A percentile compares a stretch with the other conserved stretches of the same genome.
These are phyloP conservation scores for Sugiyamaella novakii DNA, from an alignment of 1,139 yeast genomes.

Conservation along the genomic window DNA sequence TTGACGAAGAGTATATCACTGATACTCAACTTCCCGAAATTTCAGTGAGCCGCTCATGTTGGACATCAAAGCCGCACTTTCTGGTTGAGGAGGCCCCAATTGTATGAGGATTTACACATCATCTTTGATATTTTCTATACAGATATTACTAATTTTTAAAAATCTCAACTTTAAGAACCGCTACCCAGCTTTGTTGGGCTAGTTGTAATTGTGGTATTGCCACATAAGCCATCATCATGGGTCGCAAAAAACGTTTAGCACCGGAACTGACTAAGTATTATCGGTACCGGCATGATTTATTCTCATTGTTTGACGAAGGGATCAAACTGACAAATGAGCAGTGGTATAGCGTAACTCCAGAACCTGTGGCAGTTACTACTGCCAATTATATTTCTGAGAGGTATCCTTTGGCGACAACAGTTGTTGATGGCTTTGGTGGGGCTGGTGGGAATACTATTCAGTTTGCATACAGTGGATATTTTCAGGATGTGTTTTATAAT, in stretches of 20 bases:
- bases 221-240: no score
- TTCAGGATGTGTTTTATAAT: conserved; percentile 55
- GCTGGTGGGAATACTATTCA: conserved; percentile 95
- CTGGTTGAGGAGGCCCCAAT: no score
- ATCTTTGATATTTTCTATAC: background rate
- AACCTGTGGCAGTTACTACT: conserved; percentile 57
- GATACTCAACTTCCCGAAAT: no score
- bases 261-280: conserved; percentile 51
- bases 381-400: conserved; percentile 60
- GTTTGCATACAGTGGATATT: conserved; percentile 47
- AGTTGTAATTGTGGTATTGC: no score
- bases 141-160: background rate
- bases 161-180: no score
- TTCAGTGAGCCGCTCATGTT: background rate
- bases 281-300: conserved; percentile 59
- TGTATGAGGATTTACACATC: background rate
- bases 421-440: conserved; percentile 83
- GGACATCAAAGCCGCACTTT: conserved; percentile 14
- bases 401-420: conserved; percentile 49
- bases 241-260: conserved; percentile 1
- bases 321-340: conserved; percentile 71
- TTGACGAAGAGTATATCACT: no score
- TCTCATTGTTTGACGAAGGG: conserved; percentile 67
- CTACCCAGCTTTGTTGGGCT: no score
- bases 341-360: conserved; percentile 95